Base-by-base conservation (phyloP, 352 stramenopile species). In the Globisporangium perplexum region DNA sequence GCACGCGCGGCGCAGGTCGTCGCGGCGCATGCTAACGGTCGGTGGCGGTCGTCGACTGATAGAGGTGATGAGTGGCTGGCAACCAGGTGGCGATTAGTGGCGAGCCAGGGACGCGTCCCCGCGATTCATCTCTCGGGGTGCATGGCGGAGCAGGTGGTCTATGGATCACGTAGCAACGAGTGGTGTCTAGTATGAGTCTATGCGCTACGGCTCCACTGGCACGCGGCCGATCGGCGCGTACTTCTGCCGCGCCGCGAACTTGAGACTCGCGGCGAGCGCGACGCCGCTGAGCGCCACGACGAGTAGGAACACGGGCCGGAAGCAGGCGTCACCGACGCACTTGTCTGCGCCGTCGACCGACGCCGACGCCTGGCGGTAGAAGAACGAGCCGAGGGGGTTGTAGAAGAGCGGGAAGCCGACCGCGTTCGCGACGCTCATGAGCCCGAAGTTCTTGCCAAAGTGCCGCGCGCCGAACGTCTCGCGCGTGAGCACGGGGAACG, bases 371-470 rank as follows among this genome's bases (percentile, higher is more conserved):
- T 63, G 26, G 35, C 63, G 65, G 47, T 92, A 90, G 1, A 86
- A 51, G 54, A 79, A 75, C 35, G 81, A 86, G 17, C 73, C 69
- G 14, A 92, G 60, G 7, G 81, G 81, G 36, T 72, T 86, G 63
- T 71, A 84, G 56, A 92, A 83, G 3, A 92, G 53, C 20, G 81
- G 81, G 62, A 88, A 92, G 3, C 78, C 78, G 18, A 90, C 38
- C 0, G 74, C 76, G 50, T 90, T 92, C 31, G 81, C 81, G 45
- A 88, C 65, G 45, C 74, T 88, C 24, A 92, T 82, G 24, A 88
- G 51, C 12, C 82, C 78, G 54, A 86, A 92, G 47, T 92, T 92
- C 53, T 89, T 86, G 44, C 82, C 82, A 50, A 92, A 89, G 52
- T 92, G 82, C 1, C 60, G 63, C 22, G 61, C 56, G 1, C 82